These are phyloP conservation scores for Nemania sp. DNA, from an alignment of 2,329 filamentous ascomycete species.

Conservation along the genomic window DNA sequence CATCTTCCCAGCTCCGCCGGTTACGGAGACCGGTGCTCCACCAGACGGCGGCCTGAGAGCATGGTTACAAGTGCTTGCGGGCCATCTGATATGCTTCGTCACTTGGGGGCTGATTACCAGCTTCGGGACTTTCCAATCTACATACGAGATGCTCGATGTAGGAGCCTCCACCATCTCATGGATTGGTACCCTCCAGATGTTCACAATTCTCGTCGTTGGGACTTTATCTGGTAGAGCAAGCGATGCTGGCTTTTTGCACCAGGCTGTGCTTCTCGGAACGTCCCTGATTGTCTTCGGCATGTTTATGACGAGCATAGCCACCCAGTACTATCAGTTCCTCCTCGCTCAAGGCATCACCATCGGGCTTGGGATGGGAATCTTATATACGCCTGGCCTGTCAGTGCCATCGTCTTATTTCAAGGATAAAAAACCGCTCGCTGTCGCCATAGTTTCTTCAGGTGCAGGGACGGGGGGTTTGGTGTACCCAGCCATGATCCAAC, in stretches of 20 bases:
- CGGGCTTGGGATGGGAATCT: constrained; percentile 56
- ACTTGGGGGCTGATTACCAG: constrained; percentile 40
- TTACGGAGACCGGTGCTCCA: neutral
- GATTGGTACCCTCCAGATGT: constrained; percentile 57
- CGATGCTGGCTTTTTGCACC: constrained; percentile 51
- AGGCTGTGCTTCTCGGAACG: constrained; percentile 14
- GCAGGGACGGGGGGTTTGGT: constrained; percentile 72
- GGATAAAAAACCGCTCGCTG: constrained; percentile 66
- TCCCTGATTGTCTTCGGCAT: constrained; percentile 59
- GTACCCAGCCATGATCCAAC: constrained; percentile 69
- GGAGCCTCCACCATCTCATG: constrained; percentile 57
- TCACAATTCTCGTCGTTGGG: constrained; percentile 41
- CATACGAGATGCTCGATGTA: constrained; percentile 54
- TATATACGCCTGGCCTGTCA: constrained; percentile 65
- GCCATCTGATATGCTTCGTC: constrained; percentile 18
- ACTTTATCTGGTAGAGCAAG: constrained; percentile 26
- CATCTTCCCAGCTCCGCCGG: too few relatives aligned
- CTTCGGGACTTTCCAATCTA: constrained; percentile 58
- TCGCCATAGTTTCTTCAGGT: constrained; percentile 70
- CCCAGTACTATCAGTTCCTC: constrained; percentile 56
- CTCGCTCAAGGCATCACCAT: constrained; percentile 53
- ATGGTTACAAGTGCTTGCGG: constrained; percentile 10
- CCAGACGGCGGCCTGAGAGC: neutral
- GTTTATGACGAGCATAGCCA: constrained; percentile 64
- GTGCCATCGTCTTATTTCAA: constrained; percentile 66